A percentile compares a stretch with the other conserved stretches of the same genome.
Conservation (phyloP, 2,329 filamentous ascomycete species). For the Exserohilum turcica region DNA sequence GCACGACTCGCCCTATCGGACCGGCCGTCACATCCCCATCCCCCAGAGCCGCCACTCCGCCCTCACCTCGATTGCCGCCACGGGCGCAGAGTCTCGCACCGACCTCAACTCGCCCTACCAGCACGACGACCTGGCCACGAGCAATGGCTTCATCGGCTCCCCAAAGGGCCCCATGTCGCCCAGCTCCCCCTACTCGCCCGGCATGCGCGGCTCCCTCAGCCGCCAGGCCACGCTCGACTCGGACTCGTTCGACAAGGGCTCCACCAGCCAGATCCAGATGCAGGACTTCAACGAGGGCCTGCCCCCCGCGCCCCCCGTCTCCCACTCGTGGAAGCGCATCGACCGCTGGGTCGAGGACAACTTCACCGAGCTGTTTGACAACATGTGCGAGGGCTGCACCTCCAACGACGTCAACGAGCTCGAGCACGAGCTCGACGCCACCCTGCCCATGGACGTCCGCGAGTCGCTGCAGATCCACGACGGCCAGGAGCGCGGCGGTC, state of each 20-base stretch:
- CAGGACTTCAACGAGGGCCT: slow-evolving; percentile 92
- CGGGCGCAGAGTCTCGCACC: slow-evolving; percentile 81
- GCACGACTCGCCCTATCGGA: slow-evolving; percentile 90
- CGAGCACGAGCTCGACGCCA: slow-evolving; percentile 94
- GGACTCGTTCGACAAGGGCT: slow-evolving; percentile 64
- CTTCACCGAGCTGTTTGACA: slow-evolving; percentile 92
- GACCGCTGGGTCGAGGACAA: slow-evolving; percentile 93
- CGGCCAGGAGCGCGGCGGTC: slow-evolving; percentile 92
- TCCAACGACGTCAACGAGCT: slow-evolving; percentile 95
- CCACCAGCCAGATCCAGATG: slow-evolving; percentile 88
- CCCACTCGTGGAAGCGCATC: slow-evolving; percentile 92
- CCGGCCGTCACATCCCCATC: slow-evolving; percentile 86
- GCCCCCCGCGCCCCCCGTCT: slow-evolving; percentile 84
- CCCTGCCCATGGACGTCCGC: slow-evolving; percentile 87
- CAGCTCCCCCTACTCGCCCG: slow-evolving; percentile 82
- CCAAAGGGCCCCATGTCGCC: slow-evolving; percentile 63
- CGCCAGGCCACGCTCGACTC: slow-evolving; percentile 63
- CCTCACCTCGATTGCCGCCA: slow-evolving; percentile 84
- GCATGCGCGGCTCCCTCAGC: slow-evolving; percentile 78
- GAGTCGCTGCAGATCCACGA: slow-evolving; percentile 91
- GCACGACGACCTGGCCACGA: slow-evolving; percentile 67
- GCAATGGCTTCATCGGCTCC: slow-evolving; percentile 65
- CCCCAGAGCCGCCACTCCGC: slow-evolving; percentile 80
- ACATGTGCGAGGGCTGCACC: slow-evolving; percentile 89
- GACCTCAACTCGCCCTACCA: slow-evolving; percentile 81